phyloP scores from a whole-genome alignment of 2,329 filamentous ascomycete genomes.

The Alternaria sp. region DNA sequence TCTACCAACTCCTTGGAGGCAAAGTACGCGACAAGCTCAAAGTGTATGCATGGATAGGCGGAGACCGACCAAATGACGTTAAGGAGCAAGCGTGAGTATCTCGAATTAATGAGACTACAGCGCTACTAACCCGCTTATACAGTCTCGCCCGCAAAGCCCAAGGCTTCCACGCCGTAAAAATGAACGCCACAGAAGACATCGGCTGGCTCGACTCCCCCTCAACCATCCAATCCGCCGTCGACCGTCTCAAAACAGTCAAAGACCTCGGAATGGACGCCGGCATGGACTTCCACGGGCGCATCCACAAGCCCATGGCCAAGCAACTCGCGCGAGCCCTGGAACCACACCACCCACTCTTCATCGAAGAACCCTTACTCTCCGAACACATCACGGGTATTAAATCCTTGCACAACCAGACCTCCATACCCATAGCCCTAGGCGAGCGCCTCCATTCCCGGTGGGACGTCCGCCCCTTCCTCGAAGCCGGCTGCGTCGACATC shows the following conservation, averaged over 20 bases:
- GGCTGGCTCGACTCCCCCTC: slow-evolving; percentile 77
- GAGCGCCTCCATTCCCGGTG: slow-evolving; percentile 75
- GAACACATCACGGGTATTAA: slow-evolving; percentile 73
- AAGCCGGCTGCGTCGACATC: slow-evolving; percentile 71
- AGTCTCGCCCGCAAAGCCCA: slow-evolving; percentile 65
- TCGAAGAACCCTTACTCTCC: slow-evolving; percentile 75
- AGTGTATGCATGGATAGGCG: slow-evolving; percentile 81
- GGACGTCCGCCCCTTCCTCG: slow-evolving; percentile 76
- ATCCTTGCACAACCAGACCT: slow-evolving; percentile 63
- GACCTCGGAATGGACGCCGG: slow-evolving; percentile 73
- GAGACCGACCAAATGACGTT: slow-evolving; percentile 72
- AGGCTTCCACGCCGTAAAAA: slow-evolving; percentile 73
- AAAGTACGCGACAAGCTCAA: slow-evolving; percentile 73
- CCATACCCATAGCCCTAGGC: slow-evolving; percentile 72
- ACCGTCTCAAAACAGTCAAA: slow-evolving; percentile 72
- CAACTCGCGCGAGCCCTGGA: slow-evolving; percentile 72
- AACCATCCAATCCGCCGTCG: slow-evolving; percentile 67
- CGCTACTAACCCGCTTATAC: not conserved
- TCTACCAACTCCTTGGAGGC: slow-evolving; percentile 76
- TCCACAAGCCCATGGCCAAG: slow-evolving; percentile 82
- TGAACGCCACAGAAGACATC: slow-evolving; percentile 80
- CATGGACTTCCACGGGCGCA: slow-evolving; percentile 78
- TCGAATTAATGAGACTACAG: not conserved
- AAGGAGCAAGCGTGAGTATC: slow-evolving; percentile 63
- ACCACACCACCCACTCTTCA: slow-evolving; percentile 73